These are phyloP conservation scores for Pyricularia sp. DNA, from an alignment of 2,329 filamentous ascomycete species.

Conservation along the genomic window DNA sequence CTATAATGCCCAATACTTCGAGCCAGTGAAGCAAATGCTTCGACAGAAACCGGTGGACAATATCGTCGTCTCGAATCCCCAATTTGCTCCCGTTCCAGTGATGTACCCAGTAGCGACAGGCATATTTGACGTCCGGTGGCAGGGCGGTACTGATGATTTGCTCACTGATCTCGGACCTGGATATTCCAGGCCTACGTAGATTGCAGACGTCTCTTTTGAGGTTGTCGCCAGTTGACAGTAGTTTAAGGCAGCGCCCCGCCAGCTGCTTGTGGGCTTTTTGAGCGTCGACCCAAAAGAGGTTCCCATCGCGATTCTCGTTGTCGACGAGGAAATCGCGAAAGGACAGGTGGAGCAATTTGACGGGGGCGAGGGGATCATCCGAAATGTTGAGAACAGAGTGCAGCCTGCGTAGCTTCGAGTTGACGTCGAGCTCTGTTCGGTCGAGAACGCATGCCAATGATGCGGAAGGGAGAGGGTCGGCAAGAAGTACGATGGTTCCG, in stretches of 20 bases:
- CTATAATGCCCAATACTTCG: slow-evolving; percentile 25
- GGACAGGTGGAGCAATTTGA: slow-evolving; percentile 23
- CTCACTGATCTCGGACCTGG: slow-evolving; percentile 10
- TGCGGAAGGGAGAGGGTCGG: slow-evolving; percentile 18
- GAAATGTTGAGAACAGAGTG: not conserved
- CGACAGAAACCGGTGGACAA: slow-evolving; percentile 23
- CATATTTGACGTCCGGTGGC: slow-evolving; percentile 25
- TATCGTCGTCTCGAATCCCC: slow-evolving; percentile 16
- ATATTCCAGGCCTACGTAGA: not conserved
- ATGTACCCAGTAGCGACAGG: slow-evolving; percentile 26
- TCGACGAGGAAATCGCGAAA: slow-evolving; percentile 29
- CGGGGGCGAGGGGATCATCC: slow-evolving; percentile 9
- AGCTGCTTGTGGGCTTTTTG: slow-evolving; percentile 19
- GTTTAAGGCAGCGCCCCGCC: slow-evolving; percentile 22
- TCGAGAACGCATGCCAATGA: slow-evolving; percentile 16
- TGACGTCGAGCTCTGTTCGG: not conserved
- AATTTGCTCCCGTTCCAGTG: slow-evolving; percentile 19
- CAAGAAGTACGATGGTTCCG: slow-evolving; percentile 20
- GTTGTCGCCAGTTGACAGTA: slow-evolving; percentile 17
- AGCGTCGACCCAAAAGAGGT: slow-evolving; percentile 27
- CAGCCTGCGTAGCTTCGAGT: not conserved
- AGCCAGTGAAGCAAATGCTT: slow-evolving; percentile 31
- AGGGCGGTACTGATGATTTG: slow-evolving; percentile 14
- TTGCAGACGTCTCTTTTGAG: slow-evolving; percentile 16
- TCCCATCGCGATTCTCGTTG: slow-evolving; percentile 12